Evolutionary conservation across 2,329 filamentous ascomycete species (phyloP).

Genomic region (Dendryphion nanum): DNA sequence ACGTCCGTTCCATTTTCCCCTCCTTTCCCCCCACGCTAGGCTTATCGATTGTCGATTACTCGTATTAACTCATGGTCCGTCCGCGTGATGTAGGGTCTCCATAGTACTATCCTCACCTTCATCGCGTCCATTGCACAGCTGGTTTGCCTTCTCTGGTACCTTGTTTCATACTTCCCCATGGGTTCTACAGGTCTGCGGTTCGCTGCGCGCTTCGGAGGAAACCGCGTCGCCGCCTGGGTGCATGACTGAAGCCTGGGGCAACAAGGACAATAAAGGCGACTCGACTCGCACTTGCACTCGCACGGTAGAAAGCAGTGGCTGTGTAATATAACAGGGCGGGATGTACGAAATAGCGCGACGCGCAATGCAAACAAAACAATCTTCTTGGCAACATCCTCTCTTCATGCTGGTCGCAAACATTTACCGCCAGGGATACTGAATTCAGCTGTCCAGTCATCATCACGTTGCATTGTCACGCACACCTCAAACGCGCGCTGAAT

Average conservation of each 20-base stretch:
- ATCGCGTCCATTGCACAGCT: slow-evolving; percentile 82
- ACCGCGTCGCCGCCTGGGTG: slow-evolving; percentile 85
- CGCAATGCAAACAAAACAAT: slow-evolving; percentile 22
- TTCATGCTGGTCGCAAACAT: slow-evolving; percentile 15
- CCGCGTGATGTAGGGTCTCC: slow-evolving; percentile 61
- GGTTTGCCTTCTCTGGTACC: slow-evolving; percentile 82
- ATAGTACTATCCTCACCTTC: slow-evolving; percentile 80
- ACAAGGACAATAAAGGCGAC: slow-evolving; percentile 6
- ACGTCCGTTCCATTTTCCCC: slow-evolving; percentile 16
- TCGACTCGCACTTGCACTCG: slow-evolving; percentile 13
- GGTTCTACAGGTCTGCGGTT: slow-evolving; percentile 84
- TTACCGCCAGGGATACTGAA: slow-evolving; percentile 10
- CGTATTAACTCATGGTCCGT: slow-evolving; percentile 34
- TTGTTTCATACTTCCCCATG: slow-evolving; percentile 98
- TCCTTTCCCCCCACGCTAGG: slow-evolving; percentile 24
- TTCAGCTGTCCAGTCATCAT: slow-evolving; percentile 9
- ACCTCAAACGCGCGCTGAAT: slow-evolving; percentile 12
- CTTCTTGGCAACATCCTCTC: slow-evolving; percentile 8
- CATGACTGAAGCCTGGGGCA: too few relatives aligned
- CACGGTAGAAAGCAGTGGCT: slow-evolving; percentile 14
- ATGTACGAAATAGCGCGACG: slow-evolving; percentile 21
- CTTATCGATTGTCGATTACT: slow-evolving; percentile 32
- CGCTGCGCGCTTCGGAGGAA: slow-evolving; percentile 81
- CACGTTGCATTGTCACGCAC: slow-evolving; percentile 27
- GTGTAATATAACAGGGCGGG: slow-evolving; percentile 10